phyloP scores from a whole-genome alignment of 2,329 filamentous ascomycete genomes.

The Lasiodiplodia sp. region DNA sequence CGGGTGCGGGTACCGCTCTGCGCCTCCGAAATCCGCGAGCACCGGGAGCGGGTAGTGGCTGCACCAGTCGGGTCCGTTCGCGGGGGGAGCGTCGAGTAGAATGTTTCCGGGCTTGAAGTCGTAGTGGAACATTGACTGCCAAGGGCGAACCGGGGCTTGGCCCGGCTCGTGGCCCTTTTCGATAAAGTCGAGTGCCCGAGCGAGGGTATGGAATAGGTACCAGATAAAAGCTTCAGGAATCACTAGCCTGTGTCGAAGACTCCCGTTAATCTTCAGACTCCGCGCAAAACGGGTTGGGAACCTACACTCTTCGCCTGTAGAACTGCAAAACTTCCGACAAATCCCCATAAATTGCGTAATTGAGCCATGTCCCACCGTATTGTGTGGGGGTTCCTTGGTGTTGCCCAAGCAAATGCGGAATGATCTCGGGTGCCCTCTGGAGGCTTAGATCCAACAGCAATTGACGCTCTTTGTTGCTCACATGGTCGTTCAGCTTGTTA shows the following conservation, averaged over 20 bases:
- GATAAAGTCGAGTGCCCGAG: neutral
- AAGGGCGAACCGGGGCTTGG: neutral
- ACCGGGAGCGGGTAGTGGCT: neutral
- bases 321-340: neutral
- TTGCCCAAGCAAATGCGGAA: neutral
- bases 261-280: neutral
- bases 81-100: neutral
- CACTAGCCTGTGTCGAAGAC: neutral
- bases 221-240: conserved; percentile 22
- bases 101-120: conserved; percentile 26
- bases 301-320: neutral
- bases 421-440: neutral
- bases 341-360: neutral
- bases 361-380: neutral
- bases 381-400: neutral
- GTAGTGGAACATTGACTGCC: neutral
- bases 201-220: conserved; percentile 16
- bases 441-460: neutral
- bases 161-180: neutral
- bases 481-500: accelerated
- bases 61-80: neutral
- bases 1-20: neutral
- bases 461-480: neutral
- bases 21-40: conserved; percentile 14
- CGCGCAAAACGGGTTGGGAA: neutral